A percentile compares a stretch with the other conserved stretches of the same genome.
These are phyloP conservation scores for Coleophoma eucalyptorum DNA, from an alignment of 2,329 filamentous ascomycete species.

Conservation along the genomic window DNA sequence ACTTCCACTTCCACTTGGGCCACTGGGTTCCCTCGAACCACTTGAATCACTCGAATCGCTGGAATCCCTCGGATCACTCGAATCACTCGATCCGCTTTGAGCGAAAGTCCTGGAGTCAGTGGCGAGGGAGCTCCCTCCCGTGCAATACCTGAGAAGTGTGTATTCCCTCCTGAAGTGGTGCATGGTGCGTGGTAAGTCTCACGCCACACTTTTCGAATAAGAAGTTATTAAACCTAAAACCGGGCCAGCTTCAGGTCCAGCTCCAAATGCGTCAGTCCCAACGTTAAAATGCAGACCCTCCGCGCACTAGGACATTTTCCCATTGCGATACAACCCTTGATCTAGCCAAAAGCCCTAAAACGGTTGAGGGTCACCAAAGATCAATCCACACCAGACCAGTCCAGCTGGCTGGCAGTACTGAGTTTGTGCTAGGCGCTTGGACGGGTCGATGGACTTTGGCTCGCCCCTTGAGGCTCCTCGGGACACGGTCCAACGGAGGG, in stretches of 20 bases:
- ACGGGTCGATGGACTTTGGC: neutral
- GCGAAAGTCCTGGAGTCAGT: neutral
- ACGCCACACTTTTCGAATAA: too few species aligned
- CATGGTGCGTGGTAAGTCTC: too few species aligned
- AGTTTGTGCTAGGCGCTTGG: neutral
- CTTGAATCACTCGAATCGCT: neutral
- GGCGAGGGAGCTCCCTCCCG: too few species aligned
- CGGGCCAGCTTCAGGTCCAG: too few species aligned
- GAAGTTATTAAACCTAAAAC: too few species aligned
- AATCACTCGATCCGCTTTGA: neutral
- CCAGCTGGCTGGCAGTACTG: too few species aligned
- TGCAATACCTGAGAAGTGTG: too few species aligned
- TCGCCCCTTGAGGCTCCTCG: neutral
- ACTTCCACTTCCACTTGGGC: neutral
- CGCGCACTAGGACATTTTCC: too few species aligned
- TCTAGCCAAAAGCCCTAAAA: neutral
- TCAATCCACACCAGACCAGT: neutral
- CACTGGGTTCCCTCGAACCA: neutral
- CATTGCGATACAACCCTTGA: neutral
- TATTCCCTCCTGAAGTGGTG: too few species aligned
- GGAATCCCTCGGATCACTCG: too few species aligned
- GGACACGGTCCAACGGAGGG: neutral
- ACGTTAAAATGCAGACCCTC: too few species aligned
- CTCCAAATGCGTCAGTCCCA: too few species aligned
- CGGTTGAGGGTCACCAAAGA: neutral